Conservation (phyloP, 768 basidiomycete genomes). For the Ephemerocybe angulata region DNA sequence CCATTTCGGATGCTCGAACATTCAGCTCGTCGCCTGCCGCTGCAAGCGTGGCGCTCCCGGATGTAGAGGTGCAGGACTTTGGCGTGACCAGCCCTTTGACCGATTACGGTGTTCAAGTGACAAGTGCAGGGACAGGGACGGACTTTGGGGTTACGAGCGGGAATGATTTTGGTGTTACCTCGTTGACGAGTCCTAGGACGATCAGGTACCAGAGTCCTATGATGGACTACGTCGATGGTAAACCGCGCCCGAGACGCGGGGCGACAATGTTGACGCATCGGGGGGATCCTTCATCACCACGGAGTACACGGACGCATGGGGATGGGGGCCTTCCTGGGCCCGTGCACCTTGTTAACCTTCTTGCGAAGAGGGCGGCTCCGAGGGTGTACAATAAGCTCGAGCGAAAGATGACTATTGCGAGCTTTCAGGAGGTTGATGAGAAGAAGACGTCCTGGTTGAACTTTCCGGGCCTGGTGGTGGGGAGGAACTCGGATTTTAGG, state of each 20-base stretch:
- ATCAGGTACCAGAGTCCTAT: constrained; percentile 14
- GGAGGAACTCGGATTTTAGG: constrained; percentile 57
- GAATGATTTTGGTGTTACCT: constrained; percentile 19
- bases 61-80: neutral
- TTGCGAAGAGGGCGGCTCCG: constrained; percentile 43
- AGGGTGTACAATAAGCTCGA: constrained; percentile 40
- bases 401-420: constrained; percentile 49
- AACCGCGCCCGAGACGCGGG: constrained; percentile 23
- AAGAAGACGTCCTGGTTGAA: constrained; percentile 34
- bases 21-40: constrained; percentile 17
- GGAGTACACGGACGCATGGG: constrained; percentile 33
- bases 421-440: constrained; percentile 40
- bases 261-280: constrained; percentile 27
- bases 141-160: constrained; percentile 7
- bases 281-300: constrained; percentile 11
- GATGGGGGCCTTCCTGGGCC: constrained; percentile 50
- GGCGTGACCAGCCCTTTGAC: neutral
- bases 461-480: constrained; percentile 42
- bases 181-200: constrained; percentile 13
- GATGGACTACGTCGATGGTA: constrained; percentile 11
- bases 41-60: constrained; percentile 1
- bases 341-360: constrained; percentile 30
- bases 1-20: constrained; percentile 10
- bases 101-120: neutral
- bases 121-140: neutral